Conservation (phyloP, 2,329 filamentous ascomycete species). For the Aureobasidium mangrovei region DNA sequence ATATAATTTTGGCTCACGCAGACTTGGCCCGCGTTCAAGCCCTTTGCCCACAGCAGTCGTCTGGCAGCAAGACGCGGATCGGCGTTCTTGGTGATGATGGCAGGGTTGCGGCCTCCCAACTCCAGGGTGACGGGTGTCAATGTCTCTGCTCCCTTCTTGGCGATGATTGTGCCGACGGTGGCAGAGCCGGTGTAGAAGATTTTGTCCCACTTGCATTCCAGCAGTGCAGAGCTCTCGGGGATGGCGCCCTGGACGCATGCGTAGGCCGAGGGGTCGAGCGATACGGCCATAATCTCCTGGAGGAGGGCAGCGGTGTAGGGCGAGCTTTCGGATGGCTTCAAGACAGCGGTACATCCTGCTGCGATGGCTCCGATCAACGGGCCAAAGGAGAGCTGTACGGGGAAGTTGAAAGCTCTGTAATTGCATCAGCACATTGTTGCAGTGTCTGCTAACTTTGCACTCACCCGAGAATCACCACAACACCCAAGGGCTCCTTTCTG, state of each 20-base stretch:
- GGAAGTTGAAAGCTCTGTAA: conserved; percentile 80
- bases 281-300: conserved; percentile 65
- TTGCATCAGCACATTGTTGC: neutral
- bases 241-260: conserved; percentile 71
- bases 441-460: conserved; percentile 16
- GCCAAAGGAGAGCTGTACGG: conserved; percentile 67
- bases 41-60: conserved; percentile 82
- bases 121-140: conserved; percentile 79
- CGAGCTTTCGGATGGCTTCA: conserved; percentile 85
- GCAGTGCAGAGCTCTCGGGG: conserved; percentile 68
- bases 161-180: conserved; percentile 55
- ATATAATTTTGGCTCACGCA: conserved; percentile 92
- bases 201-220: conserved; percentile 93
- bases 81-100: conserved; percentile 78
- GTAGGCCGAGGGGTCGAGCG: conserved; percentile 71
- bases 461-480: conserved; percentile 73
- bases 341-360: conserved; percentile 77
- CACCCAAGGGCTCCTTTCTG: conserved; percentile 78
- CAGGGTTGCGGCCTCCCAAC: conserved; percentile 84
- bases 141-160: conserved; percentile 45
- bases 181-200: conserved; percentile 89
- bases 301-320: conserved; percentile 69
- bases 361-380: conserved; percentile 85
- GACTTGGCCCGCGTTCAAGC: conserved; percentile 77
- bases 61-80: conserved; percentile 73